These are phyloP conservation scores for Trichopus zeylanicus DNA, from an alignment of 116 monocot genomes.

Conservation along the genomic window DNA sequence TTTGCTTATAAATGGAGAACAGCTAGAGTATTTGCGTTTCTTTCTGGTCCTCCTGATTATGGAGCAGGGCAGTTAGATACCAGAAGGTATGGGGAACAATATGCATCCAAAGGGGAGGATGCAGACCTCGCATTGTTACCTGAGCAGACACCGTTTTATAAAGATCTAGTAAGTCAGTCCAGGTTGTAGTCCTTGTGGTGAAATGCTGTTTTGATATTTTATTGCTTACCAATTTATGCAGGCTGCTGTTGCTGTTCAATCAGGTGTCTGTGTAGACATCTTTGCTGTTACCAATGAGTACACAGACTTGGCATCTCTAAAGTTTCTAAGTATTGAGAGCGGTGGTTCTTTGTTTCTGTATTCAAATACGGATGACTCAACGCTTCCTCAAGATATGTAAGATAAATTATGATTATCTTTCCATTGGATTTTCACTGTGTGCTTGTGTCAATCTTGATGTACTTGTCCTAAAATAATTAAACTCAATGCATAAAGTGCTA, in stretches of 20 bases:
- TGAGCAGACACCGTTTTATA: slow-evolving; percentile 94
- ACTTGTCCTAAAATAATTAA: no score
- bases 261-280: slow-evolving; percentile 96
- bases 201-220: slow-evolving; percentile 10
- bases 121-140: slow-evolving; percentile 83
- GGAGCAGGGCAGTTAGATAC: slow-evolving; percentile 94
- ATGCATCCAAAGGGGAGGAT: slow-evolving; percentile 92
- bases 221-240: slow-evolving; percentile 40
- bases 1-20: slow-evolving; percentile 5
- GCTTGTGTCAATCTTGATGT: no score
- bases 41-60: slow-evolving; percentile 98
- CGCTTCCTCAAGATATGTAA: slow-evolving; percentile 99
- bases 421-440: background rate
- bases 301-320: slow-evolving; percentile 91
- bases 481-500: background rate
- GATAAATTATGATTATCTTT: slow-evolving; percentile 3
- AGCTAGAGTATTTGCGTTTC: slow-evolving; percentile 99
- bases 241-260: slow-evolving; percentile 96
- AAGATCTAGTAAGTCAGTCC: slow-evolving; percentile 61
- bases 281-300: slow-evolving; percentile 99
- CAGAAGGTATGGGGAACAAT: slow-evolving; percentile 88
- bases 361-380: slow-evolving; percentile 89
- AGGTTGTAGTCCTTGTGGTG: background rate
- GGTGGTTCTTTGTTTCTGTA: slow-evolving; percentile 95
- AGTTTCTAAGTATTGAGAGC: slow-evolving; percentile 93